Conservation (phyloP, 768 basidiomycete genomes). For the Mrakia blollopis region DNA sequence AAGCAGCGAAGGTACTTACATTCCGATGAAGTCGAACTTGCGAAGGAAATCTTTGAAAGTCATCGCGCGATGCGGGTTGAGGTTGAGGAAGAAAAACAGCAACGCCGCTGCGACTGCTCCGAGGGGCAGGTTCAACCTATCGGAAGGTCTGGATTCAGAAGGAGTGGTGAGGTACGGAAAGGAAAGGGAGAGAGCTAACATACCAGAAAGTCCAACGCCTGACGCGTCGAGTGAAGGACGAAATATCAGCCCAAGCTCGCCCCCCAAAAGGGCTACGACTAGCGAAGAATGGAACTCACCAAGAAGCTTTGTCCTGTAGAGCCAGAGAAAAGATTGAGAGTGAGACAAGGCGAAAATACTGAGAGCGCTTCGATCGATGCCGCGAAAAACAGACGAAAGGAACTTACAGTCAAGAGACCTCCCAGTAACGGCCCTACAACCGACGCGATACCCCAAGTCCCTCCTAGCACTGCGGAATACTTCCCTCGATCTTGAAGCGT, state of each 20-base stretch:
- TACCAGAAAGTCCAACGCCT: background rate
- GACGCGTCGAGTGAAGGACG: too few relatives aligned
- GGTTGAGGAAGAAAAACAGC: constrained; percentile 44
- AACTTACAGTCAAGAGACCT: constrained; percentile 16
- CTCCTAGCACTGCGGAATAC: background rate
- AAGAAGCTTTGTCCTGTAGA: background rate
- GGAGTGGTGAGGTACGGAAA: too few relatives aligned
- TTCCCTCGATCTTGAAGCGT: constrained; percentile 1
- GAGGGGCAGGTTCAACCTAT: constrained; percentile 36
- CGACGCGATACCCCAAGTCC: constrained; percentile 4
- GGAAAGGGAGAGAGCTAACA: too few relatives aligned
- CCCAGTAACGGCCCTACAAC: background rate
- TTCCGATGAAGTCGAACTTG: constrained; percentile 47
- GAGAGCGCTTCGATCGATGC: too few relatives aligned
- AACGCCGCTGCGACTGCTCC: constrained; percentile 42
- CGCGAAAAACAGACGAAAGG: background rate
- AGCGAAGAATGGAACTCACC: background rate
- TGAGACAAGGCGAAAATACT: background rate
- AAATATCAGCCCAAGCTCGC: background rate
- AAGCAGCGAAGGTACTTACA: constrained; percentile 29
- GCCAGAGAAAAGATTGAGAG: background rate
- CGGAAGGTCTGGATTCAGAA: background rate
- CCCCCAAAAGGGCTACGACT: too few relatives aligned
- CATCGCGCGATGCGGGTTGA: constrained; percentile 40
- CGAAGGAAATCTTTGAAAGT: constrained; percentile 36